Evolutionary conservation across 2,329 filamentous ascomycete species (phyloP).

Genomic region (Pseudogymnoascus sp.): DNA sequence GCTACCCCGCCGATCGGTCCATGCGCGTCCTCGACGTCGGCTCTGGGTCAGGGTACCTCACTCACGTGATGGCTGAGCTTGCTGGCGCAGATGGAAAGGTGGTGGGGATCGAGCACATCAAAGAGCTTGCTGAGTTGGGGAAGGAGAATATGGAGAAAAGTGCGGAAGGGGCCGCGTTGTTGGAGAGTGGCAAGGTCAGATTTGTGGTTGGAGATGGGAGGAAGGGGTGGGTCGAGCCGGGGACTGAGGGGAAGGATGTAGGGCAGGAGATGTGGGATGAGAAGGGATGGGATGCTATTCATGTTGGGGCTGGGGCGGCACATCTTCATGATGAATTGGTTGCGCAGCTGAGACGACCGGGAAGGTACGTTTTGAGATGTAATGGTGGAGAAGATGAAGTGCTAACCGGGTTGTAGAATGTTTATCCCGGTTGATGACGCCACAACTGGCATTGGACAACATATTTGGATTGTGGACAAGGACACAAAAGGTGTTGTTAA

Average conservation of each 20-base stretch:
- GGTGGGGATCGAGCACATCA: conserved; percentile 69
- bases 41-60: conserved; percentile 74
- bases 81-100: conserved; percentile 36
- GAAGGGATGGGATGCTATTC: conserved; percentile 79
- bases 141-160: conserved; percentile 59
- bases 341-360: conserved; percentile 69
- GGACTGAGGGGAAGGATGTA: conserved; percentile 27
- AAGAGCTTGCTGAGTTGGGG: conserved; percentile 52
- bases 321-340: conserved; percentile 65
- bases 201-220: conserved; percentile 72
- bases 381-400: neutral
- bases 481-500: conserved; percentile 52
- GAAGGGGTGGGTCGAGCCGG: conserved; percentile 48
- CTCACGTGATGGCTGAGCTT: conserved; percentile 70
- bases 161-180: conserved; percentile 45
- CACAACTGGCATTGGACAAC: conserved; percentile 41
- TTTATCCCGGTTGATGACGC: conserved; percentile 68
- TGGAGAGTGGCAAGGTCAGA: conserved; percentile 56
- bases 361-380: conserved; percentile 38
- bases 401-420: conserved; percentile 38
- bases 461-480: conserved; percentile 70
- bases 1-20: conserved; percentile 21
- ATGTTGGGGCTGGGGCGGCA: conserved; percentile 80
- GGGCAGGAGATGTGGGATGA: conserved; percentile 35
- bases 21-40: conserved; percentile 62